Percentiles rank a stretch among this genome's conserved stretches.
phyloP scores from a whole-genome alignment of 305 asterid genomes.

The Caryopteris hybrid region DNA sequence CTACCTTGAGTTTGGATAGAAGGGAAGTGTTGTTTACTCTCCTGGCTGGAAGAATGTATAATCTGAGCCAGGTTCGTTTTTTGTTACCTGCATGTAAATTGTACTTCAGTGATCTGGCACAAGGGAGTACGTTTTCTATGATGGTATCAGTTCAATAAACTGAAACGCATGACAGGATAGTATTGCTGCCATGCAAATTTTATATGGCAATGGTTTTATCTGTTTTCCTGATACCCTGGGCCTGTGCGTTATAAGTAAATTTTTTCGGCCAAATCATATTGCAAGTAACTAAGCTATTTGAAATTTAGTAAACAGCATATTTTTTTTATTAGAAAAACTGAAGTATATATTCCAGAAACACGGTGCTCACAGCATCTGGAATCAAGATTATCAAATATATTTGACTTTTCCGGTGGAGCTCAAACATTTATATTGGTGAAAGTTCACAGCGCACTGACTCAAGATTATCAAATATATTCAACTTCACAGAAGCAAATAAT shows the following conservation, averaged over 20 bases:
- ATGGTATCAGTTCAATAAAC: neutral
- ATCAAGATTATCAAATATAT: neutral
- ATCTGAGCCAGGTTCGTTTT: conserved; percentile 70
- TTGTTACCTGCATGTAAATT: conserved; percentile 52
- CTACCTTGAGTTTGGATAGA: conserved; percentile 14
- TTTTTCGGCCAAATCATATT: neutral
- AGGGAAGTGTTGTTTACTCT: conserved; percentile 29
- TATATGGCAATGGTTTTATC: neutral
- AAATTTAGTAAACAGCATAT: neutral
- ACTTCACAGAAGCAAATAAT: neutral
- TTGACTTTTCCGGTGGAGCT: neutral
- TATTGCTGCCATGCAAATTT: neutral
- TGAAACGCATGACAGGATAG: neutral
- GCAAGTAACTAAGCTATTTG: neutral
- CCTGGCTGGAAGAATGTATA: conserved; percentile 73
- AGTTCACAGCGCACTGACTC: neutral
- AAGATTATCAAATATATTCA: neutral
- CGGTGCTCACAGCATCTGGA: neutral
- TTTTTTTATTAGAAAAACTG: neutral
- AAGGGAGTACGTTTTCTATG: neutral
- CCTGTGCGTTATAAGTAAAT: neutral
- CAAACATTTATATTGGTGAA: neutral
- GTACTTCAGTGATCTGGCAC: neutral
- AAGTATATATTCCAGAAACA: neutral
- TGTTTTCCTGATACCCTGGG: neutral